Conservation (phyloP, 495 filamentous ascomycete species). For the Neurospora tetrasperma region DNA sequence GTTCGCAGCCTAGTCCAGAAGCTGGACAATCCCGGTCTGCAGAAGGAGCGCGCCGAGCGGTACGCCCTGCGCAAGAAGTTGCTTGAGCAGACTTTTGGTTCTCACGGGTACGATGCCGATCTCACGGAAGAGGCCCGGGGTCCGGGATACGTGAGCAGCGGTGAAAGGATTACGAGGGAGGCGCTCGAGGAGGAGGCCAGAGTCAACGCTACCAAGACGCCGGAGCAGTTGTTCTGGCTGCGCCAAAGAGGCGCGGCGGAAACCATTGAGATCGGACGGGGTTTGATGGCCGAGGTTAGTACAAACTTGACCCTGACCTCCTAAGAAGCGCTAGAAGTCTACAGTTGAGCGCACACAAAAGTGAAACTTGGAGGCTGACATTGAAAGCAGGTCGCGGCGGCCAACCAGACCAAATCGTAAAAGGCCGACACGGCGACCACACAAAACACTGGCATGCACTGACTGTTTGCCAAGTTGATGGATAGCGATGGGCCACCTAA, state of each 20-base stretch:
- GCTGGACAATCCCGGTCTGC: conserved; percentile 72
- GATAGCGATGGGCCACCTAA: neutral
- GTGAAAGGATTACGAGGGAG: conserved; percentile 39
- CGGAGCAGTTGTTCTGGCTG: conserved; percentile 44
- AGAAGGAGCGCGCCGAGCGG: conserved; percentile 67
- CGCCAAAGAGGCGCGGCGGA: conserved; percentile 29
- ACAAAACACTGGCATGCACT: neutral
- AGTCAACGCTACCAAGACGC: conserved; percentile 38
- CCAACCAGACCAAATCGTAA: conserved; percentile 14
- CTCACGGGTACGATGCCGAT: conserved; percentile 14
- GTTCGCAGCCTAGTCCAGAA: conserved; percentile 64
- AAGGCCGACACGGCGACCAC: neutral
- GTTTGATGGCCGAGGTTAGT: conserved; percentile 14
- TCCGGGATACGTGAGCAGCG: conserved; percentile 21
- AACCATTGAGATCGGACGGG: conserved; percentile 29
- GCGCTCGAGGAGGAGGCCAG: conserved; percentile 60
- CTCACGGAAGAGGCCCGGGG: conserved; percentile 9
- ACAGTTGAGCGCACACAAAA: neutral
- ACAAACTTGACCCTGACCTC: neutral
- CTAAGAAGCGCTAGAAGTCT: neutral
- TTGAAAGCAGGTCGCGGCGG: neutral
- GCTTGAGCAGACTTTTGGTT: conserved; percentile 47
- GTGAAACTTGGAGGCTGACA: neutral
- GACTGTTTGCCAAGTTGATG: neutral
- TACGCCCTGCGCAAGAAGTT: conserved; percentile 64